A percentile compares a stretch with the other conserved stretches of the same genome.
Evolutionary conservation across 306 rosid species (phyloP).

Genomic region (Geum urbanum): DNA sequence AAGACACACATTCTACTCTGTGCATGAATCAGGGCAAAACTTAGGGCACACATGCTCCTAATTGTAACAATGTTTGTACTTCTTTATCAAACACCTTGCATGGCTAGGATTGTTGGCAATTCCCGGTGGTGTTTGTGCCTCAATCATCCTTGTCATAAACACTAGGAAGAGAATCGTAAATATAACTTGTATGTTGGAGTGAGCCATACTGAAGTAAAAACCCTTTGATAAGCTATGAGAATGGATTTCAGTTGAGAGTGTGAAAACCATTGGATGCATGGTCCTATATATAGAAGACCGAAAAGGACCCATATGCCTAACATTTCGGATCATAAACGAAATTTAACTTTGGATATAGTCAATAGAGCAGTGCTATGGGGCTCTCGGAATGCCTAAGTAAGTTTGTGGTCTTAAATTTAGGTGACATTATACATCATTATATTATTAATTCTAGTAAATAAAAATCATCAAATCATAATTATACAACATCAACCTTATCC

Average conservation of each 20-base stretch:
- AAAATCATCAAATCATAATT: too few relatives aligned
- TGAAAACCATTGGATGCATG: not conserved
- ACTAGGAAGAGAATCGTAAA: conserved; percentile 22
- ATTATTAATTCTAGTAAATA: too few relatives aligned
- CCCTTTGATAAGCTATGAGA: not conserved
- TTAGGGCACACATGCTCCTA: conserved; percentile 56
- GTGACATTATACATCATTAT: too few relatives aligned
- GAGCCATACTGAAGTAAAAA: conserved; percentile 20
- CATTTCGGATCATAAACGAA: conserved; percentile 26
- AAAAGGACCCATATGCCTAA: conserved; percentile 5
- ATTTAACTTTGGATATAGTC: too few relatives aligned
- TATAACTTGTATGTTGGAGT: not conserved
- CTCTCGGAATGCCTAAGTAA: too few relatives aligned
- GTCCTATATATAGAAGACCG: conserved; percentile 32
- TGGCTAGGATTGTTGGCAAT: conserved; percentile 44
- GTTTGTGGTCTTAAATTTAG: too few relatives aligned
- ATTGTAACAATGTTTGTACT: conserved; percentile 54
- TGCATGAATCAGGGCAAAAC: conserved; percentile 48
- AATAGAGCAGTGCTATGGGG: too few relatives aligned
- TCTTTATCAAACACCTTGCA: conserved; percentile 41
- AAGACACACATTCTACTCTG: conserved; percentile 50
- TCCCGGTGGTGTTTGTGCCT: conserved; percentile 37
- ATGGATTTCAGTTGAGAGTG: conserved; percentile 8
- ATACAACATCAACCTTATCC: too few relatives aligned
- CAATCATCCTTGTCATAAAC: conserved; percentile 18